phyloP scores from a whole-genome alignment of 1,284 basidiomycete species.

The Ganoderma meredithae region DNA sequence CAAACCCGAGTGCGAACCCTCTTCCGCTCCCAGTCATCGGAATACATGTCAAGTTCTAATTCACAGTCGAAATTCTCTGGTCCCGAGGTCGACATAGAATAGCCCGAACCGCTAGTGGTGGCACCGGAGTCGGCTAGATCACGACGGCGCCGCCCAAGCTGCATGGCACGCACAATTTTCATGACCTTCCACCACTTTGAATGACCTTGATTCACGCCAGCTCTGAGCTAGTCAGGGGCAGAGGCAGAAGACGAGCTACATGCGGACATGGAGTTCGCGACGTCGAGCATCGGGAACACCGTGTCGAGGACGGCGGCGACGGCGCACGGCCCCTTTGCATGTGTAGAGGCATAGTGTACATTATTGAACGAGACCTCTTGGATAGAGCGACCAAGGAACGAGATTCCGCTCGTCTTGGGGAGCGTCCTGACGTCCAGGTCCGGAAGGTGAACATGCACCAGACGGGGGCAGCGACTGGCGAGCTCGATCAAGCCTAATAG shows the following conservation, averaged over 20 bases:
- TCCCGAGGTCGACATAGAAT: not conserved
- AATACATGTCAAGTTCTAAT: not conserved
- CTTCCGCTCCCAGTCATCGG: not conserved
- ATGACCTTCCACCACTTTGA: not conserved
- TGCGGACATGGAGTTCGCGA: not conserved
- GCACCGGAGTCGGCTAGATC: not conserved
- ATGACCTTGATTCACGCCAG: not conserved
- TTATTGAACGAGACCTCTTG: not conserved
- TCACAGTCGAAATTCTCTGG: not conserved
- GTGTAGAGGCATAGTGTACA: not conserved
- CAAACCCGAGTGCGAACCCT: not conserved
- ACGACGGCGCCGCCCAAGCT: not conserved
- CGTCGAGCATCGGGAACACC: not conserved
- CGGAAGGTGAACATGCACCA: not conserved
- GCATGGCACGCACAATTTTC: constrained; percentile 1
- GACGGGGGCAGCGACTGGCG: not conserved
- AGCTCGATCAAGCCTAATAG: not conserved
- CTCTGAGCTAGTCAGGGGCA: not conserved
- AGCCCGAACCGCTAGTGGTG: not conserved
- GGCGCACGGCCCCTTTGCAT: not conserved
- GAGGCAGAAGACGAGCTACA: not conserved
- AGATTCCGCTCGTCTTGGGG: not conserved
- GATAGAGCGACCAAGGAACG: not conserved
- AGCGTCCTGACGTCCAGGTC: not conserved
- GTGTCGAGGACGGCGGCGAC: not conserved